A percentile compares a stretch with the other conserved stretches of the same genome.
Evolutionary conservation across 208 protist species (phyloP).

Genomic region (Novymonas esmeraldas): DNA sequence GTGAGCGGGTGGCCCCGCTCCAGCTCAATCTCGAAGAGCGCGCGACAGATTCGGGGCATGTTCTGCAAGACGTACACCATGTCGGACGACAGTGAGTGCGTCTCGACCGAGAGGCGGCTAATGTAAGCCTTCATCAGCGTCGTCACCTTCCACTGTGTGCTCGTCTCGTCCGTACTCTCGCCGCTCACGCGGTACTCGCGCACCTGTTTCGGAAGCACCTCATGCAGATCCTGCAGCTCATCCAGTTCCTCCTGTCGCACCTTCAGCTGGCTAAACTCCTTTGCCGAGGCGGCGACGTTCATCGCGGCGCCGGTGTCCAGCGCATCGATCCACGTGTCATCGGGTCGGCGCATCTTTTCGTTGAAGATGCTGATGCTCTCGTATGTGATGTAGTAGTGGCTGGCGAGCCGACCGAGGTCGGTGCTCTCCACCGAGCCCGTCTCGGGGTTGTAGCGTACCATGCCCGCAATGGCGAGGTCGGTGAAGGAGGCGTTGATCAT

Average conservation of each 20-base stretch:
- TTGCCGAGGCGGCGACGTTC: conserved; percentile 89
- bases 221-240: conserved; percentile 92
- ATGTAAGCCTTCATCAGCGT: conserved; percentile 98
- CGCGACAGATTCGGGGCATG: conserved; percentile 94
- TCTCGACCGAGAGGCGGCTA: conserved; percentile 83
- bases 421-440: conserved; percentile 96
- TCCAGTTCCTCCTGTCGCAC: conserved; percentile 96
- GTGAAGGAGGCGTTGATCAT: conserved; percentile 96
- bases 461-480: conserved; percentile 92
- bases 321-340: conserved; percentile 85
- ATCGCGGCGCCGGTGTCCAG: conserved; percentile 94
- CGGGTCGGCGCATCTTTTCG: conserved; percentile 82
- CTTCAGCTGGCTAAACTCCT: conserved; percentile 97
- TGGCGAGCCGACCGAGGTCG: conserved; percentile 96
- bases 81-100: conserved; percentile 94
- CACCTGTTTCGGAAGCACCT: conserved; percentile 58
- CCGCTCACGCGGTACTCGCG: conserved; percentile 69
- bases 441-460: conserved; percentile 98
- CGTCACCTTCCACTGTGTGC: conserved; percentile 95
- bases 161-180: conserved; percentile 87
- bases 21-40: conserved; percentile 97
- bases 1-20: conserved; percentile 91
- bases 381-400: conserved; percentile 98
- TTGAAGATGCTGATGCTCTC: conserved; percentile 97
- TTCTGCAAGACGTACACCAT: conserved; percentile 97